phyloP scores from a whole-genome alignment of 116 monocot species.

The Posidonia oceanica region DNA sequence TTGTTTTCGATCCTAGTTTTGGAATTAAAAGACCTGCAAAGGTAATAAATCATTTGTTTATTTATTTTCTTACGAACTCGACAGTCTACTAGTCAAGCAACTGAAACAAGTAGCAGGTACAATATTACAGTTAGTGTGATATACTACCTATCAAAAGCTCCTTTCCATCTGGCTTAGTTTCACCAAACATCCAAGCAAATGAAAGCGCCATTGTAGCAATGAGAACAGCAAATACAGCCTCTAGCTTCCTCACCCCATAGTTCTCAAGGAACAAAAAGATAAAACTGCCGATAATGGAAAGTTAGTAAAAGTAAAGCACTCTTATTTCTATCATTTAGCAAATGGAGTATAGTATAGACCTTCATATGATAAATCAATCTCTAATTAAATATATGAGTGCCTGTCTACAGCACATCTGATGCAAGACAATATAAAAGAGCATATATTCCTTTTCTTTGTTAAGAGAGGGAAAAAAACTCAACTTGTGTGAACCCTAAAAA shows the following conservation, averaged over 20 bases:
- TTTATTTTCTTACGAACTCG: no score
- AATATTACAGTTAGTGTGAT: neutral
- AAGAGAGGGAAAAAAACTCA: no score
- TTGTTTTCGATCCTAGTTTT: slow-evolving; percentile 71
- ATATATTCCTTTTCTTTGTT: no score
- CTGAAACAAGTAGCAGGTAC: neutral
- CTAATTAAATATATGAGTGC: no score
- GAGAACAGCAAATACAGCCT: slow-evolving; percentile 81
- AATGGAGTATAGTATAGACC: no score
- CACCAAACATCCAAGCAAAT: slow-evolving; percentile 87
- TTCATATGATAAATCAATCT: no score
- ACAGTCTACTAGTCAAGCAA: neutral
- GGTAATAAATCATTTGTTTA: neutral
- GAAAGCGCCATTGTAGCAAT: slow-evolving; percentile 70
- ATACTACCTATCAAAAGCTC: slow-evolving; percentile 62
- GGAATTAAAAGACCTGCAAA: slow-evolving; percentile 66
- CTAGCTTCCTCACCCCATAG: slow-evolving; percentile 90
- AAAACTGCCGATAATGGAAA: slow-evolving; percentile 40
- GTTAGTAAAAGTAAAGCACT: neutral
- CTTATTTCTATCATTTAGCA: no score
- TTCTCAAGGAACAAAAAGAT: slow-evolving; percentile 88
- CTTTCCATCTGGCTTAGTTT: slow-evolving; percentile 66
- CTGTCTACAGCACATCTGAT: no score
- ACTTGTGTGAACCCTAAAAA: no score
- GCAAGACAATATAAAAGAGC: no score